Evolutionary conservation across 768 basidiomycete genomes (phyloP), one percentile per base, ranked within the genome.

Genomic region (Podaxis sp.): DNA sequence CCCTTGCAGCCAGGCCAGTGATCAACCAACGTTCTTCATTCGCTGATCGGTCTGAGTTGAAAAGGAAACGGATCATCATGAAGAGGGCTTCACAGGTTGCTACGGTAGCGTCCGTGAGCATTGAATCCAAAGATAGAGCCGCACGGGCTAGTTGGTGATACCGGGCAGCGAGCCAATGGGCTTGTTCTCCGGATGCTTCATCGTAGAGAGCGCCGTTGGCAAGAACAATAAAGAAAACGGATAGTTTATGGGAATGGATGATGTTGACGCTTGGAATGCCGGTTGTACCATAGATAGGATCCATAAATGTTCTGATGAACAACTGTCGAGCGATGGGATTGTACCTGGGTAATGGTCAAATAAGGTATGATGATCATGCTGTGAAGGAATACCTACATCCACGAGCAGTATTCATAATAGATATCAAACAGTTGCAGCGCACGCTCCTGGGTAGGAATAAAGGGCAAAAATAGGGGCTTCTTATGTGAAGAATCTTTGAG

Each of bases 151-250:
- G 71, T 0, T 78, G 76, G 57, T 82, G 74, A 61, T 78, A 86
- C 51, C 79, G 75, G 28, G 78, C 74, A 1, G 71, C 50, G 6
- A 54, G 25, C 59, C 28, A 61, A 18, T 55, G 59, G 4, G 63
- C 50, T 16, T 64, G 61, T 27, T 76, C 67, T 25, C 72, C 70
- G 1, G 77, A 70, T 7, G 73, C 64, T 21, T 72, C 55, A 48
- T 84, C 81, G 62, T 79, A 80, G 4, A 81, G 66, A 16, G 73
- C 66, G 5, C 83, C 85, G 37, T 76, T 75, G 4, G 80, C 78
- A 4, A 86, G 66, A 36, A 83, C 58, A 59, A 79, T 75, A 67
- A 84, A 85, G 68, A 86, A 79, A 18, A 83, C 75, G 16, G 83
- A 74, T 36, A 86, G 74, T 35, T 73, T 70, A 57, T 85, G 80